phyloP scores from a whole-genome alignment of 345 rosid species.

The Citrus mangshanensis region DNA sequence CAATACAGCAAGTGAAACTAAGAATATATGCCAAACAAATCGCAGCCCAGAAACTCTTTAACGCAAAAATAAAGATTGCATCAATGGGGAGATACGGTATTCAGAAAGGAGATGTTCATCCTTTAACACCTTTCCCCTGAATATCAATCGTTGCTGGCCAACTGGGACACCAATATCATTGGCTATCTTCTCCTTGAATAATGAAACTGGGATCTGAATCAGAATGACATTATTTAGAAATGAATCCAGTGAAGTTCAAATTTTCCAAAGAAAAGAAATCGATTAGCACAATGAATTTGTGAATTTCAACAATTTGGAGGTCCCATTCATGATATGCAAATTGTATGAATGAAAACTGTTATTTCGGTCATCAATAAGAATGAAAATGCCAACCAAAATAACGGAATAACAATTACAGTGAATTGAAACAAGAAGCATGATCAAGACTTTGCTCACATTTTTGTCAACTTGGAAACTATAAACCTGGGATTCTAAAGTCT shows the following conservation, averaged over 20 bases:
- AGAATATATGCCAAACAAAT: background rate
- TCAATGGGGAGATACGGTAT: slow-evolving; percentile 68
- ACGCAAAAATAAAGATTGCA: background rate
- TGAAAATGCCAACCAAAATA: background rate
- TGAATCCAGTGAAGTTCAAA: background rate
- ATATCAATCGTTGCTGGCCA: slow-evolving; percentile 87
- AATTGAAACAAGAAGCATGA: background rate
- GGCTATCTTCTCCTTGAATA: slow-evolving; percentile 89
- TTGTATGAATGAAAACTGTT: background rate
- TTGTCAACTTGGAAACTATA: slow-evolving; percentile 62
- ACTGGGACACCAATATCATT: slow-evolving; percentile 66
- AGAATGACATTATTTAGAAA: slow-evolving; percentile 8
- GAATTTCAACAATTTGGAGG: background rate
- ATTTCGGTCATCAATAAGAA: background rate
- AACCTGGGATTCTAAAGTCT: slow-evolving; percentile 80
- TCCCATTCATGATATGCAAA: background rate
- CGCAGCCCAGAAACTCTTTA: background rate
- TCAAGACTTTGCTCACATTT: slow-evolving; percentile 50
- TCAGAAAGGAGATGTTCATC: slow-evolving; percentile 88
- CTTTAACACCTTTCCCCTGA: slow-evolving; percentile 85
- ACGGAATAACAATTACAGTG: background rate
- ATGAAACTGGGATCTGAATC: slow-evolving; percentile 63
- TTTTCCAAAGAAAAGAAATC: background rate
- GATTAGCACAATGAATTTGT: background rate
- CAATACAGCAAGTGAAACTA: background rate